Percentiles rank a stretch among this genome's conserved stretches.
Evolutionary conservation across 805 yeast species (phyloP).

Genomic region (Kluyveromyces wickerhamii): DNA sequence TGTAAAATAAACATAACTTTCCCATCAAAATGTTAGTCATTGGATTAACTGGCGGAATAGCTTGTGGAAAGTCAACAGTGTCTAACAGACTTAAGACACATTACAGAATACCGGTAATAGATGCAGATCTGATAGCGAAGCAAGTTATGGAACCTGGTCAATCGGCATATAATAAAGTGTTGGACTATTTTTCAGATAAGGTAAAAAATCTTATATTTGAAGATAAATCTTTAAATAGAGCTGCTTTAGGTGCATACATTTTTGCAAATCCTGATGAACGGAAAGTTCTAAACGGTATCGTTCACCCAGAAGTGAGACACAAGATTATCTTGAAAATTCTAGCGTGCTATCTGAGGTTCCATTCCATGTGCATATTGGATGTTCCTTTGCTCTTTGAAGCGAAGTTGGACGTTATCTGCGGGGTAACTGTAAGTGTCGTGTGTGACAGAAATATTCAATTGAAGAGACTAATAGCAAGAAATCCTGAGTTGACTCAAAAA

Average conservation of each 20-base stretch:
- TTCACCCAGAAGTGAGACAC: constrained; percentile 75
- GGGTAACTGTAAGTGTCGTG: constrained; percentile 57
- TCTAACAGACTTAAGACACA: constrained; percentile 48
- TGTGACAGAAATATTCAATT: constrained; percentile 54
- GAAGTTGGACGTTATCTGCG: constrained; percentile 63
- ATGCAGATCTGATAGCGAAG: constrained; percentile 86
- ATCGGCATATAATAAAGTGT: constrained; percentile 59
- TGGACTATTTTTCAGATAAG: constrained; percentile 46
- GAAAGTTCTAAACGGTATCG: constrained; percentile 55
- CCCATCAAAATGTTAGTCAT: constrained; percentile 59
- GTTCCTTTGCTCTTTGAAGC: constrained; percentile 88
- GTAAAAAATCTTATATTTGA: constrained; percentile 38
- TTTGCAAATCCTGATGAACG: constrained; percentile 61
- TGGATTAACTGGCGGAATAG: constrained; percentile 97
- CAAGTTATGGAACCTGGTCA: constrained; percentile 79
- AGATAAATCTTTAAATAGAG: constrained; percentile 50
- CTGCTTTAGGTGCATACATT: constrained; percentile 68
- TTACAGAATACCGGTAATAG: constrained; percentile 55
- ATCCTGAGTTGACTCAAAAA: constrained; percentile 51
- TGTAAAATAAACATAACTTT: background rate
- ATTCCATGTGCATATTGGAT: constrained; percentile 64
- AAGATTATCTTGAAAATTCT: constrained; percentile 55
- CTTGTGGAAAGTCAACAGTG: constrained; percentile 93
- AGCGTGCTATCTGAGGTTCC: constrained; percentile 48
- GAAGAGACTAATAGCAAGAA: constrained; percentile 55